Conservation (phyloP, 768 basidiomycete species). For the Mycena amicta region DNA sequence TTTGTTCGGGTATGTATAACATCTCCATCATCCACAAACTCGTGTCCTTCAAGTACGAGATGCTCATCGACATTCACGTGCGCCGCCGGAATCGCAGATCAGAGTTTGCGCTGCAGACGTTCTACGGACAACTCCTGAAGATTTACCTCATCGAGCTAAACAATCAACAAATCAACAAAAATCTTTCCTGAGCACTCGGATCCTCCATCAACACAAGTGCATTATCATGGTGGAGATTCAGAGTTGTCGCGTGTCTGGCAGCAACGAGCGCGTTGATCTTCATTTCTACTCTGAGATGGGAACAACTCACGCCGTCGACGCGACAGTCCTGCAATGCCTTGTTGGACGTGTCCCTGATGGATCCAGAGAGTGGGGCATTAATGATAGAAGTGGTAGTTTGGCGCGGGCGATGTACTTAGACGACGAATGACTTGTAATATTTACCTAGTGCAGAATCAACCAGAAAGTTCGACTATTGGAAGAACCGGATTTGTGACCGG, state of each 20-base stretch:
- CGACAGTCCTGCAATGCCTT: neutral
- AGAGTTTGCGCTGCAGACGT: neutral
- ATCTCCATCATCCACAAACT: neutral
- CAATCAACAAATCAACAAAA: neutral
- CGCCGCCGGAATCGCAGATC: neutral
- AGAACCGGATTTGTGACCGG: too few species aligned
- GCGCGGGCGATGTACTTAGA: neutral
- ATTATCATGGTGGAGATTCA: neutral
- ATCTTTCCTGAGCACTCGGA: neutral
- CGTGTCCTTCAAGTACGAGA: neutral
- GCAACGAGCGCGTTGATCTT: neutral
- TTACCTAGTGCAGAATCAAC: neutral
- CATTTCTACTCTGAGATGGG: neutral
- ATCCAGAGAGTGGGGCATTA: neutral
- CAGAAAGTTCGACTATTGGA: too few species aligned
- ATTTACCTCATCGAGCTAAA: neutral
- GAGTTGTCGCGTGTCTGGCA: neutral
- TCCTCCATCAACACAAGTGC: neutral
- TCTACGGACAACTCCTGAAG: neutral
- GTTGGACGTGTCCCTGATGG: neutral
- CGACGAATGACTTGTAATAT: neutral
- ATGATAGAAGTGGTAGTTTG: neutral
- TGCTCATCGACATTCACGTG: neutral
- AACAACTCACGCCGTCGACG: neutral
- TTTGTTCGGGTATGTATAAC: neutral